Evolutionary conservation across 805 yeast genomes (phyloP).

Genomic region (Candida chauliodis): DNA sequence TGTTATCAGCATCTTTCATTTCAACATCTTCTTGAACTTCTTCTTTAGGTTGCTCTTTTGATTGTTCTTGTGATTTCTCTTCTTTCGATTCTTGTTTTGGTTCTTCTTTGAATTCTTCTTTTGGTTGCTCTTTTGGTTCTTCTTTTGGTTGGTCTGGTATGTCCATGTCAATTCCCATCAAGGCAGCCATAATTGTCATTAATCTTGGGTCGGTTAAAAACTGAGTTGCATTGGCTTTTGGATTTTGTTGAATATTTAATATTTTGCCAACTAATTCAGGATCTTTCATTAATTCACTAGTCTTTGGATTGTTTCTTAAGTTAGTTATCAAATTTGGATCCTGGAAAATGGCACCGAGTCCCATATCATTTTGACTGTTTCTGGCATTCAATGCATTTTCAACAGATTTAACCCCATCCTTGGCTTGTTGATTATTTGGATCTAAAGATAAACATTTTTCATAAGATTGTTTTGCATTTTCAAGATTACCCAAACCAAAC

Average conservation of each 20-base stretch:
- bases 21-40: slow-evolving; percentile 27
- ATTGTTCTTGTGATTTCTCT: slow-evolving; percentile 15
- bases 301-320: slow-evolving; percentile 79
- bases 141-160: slow-evolving; percentile 26
- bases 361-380: slow-evolving; percentile 63
- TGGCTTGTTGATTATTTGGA: slow-evolving; percentile 78
- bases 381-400: slow-evolving; percentile 54
- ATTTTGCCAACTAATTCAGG: slow-evolving; percentile 77
- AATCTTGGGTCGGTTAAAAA: slow-evolving; percentile 79
- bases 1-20: slow-evolving; percentile 32
- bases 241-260: slow-evolving; percentile 59
- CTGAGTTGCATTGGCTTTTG: slow-evolving; percentile 66
- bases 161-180: slow-evolving; percentile 77
- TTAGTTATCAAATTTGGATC: slow-evolving; percentile 78
- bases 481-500: slow-evolving; percentile 77
- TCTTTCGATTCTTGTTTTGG: slow-evolving; percentile 9
- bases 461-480: slow-evolving; percentile 69
- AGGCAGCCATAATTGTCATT: slow-evolving; percentile 82
- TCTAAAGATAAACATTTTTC: slow-evolving; percentile 80
- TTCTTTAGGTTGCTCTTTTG: slow-evolving; percentile 17
- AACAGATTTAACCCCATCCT: slow-evolving; percentile 73
- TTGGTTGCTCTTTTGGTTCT: slow-evolving; percentile 15
- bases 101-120: slow-evolving; percentile 16
- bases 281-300: slow-evolving; percentile 82
- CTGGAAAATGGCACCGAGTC: slow-evolving; percentile 71